Evolutionary conservation across 345 rosid genomes (phyloP), one percentile per base, ranked within the genome.

Genomic region (Camelina sativa): DNA sequence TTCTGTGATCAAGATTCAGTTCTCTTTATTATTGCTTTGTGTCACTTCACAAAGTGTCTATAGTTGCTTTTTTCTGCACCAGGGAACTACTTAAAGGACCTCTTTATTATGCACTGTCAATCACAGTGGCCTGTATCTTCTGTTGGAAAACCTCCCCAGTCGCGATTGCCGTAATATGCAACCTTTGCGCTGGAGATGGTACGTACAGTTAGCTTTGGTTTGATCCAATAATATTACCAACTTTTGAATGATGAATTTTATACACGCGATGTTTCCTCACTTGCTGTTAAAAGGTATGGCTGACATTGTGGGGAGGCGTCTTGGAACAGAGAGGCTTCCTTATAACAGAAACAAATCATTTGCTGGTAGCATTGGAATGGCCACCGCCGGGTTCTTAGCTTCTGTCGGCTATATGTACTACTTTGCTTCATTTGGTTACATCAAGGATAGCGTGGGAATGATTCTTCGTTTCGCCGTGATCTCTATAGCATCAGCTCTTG

Each of bases 111-210:
- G 96, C 86, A 30, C 7, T 79, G 7, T 65, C 96, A 9, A 80
- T 92, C 64, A 85, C 97, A 8, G 25, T 72, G 35, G 89, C 98
- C 11, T 82, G 87, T 68, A 74, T 76, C 34, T 34, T 86, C 76
- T 92, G 84, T 69, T 92, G 98, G 98, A 87, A 90, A 77, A 79
- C 87, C 76, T 88, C 98, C 51, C 97, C 99, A 1, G 66, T 86
- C 35, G 84, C 85, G 30, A 80, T 95, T 71, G 96, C 97, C 15
- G 87, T 92, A 64, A 53, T 92, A 74, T 92, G 97, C 84, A 95
- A 95, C 82, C 85, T 95, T 55, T 92, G 99, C 43, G 99, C 99
- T 48, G 99, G 99, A 87, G 99, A 95, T 83, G 99, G 99, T 95
- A 84, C 17, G 25, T 72, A 62, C 23, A 62, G 34, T 60, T 35